Percentiles rank a stretch among this genome's conserved stretches.
Evolutionary conservation across 768 basidiomycete genomes (phyloP).

Genomic region (Suillus brevipes): DNA sequence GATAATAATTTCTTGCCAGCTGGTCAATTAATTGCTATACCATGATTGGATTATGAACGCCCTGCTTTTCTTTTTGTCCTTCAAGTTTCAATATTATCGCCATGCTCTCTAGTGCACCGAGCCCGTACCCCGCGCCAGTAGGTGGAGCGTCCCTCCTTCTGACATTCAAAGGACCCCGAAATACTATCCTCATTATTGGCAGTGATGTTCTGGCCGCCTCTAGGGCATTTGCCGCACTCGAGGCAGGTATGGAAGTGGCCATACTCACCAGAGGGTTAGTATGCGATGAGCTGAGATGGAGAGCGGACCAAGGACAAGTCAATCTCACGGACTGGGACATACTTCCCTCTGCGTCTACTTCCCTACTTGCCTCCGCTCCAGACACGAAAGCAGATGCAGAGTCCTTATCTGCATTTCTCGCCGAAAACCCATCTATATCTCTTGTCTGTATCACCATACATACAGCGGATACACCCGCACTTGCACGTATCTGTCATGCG

Average conservation of each 20-base stretch:
- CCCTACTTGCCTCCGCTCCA: background rate
- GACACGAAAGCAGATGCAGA: slow-evolving; percentile 38
- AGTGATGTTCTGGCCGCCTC: slow-evolving; percentile 77
- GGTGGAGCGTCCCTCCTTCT: slow-evolving; percentile 77
- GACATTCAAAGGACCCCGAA: slow-evolving; percentile 62
- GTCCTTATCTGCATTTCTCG: slow-evolving; percentile 51
- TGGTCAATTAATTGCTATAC: background rate
- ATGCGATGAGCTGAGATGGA: slow-evolving; percentile 74
- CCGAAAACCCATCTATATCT: slow-evolving; percentile 30
- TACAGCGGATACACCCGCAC: slow-evolving; percentile 42
- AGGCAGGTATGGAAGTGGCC: slow-evolving; percentile 72
- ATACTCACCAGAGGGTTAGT: slow-evolving; percentile 57
- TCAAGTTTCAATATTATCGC: background rate
- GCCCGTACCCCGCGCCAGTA: slow-evolving; percentile 41
- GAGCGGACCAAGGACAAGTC: slow-evolving; percentile 57
- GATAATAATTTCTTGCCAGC: background rate
- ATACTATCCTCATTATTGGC: slow-evolving; percentile 71
- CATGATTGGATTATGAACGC: background rate
- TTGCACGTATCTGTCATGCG: slow-evolving; percentile 55
- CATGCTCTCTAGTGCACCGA: slow-evolving; percentile 15
- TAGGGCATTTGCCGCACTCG: slow-evolving; percentile 80
- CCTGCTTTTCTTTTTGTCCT: background rate
- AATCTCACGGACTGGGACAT: slow-evolving; percentile 55
- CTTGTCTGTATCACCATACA: slow-evolving; percentile 82
- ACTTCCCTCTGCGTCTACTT: slow-evolving; percentile 39